Percentiles rank a stretch among this genome's conserved stretches.
These are phyloP conservation scores for Aschersonia sp. DNA, from an alignment of 2,329 filamentous ascomycete species.

Conservation along the genomic window DNA sequence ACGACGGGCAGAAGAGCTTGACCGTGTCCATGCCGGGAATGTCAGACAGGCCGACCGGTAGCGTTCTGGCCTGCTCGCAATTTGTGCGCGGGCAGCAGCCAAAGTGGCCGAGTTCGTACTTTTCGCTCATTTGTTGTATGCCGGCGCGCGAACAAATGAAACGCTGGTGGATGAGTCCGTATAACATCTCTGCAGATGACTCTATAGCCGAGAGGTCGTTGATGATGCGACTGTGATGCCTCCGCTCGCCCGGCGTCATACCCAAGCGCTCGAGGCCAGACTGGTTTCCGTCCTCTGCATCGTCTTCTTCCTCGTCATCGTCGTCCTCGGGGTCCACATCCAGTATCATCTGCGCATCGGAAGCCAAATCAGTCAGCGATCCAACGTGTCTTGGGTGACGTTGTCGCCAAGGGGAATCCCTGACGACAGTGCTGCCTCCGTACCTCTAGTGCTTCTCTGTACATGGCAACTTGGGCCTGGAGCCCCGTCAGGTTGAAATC, in stretches of 20 bases:
- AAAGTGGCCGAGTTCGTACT: conserved; percentile 95
- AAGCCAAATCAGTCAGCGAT: not conserved
- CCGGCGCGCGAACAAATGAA: conserved; percentile 95
- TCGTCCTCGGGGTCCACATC: conserved; percentile 95
- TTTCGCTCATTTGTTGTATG: conserved; percentile 98
- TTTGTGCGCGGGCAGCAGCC: conserved; percentile 89
- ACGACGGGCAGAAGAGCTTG: conserved; percentile 95
- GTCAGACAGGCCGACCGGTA: conserved; percentile 88
- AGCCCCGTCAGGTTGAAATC: conserved; percentile 97
- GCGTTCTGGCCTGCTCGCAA: conserved; percentile 78
- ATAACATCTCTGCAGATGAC: conserved; percentile 93
- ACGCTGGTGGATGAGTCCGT: conserved; percentile 94
- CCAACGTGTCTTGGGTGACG: not conserved
- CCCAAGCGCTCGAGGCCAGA: conserved; percentile 33
- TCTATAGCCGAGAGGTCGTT: conserved; percentile 93
- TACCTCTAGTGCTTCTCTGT: conserved; percentile 92
- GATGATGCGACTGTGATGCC: conserved; percentile 71
- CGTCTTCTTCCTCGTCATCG: conserved; percentile 72
- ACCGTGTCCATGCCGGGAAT: conserved; percentile 94
- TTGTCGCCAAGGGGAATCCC: no score
- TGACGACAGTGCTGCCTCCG: conserved; percentile 1
- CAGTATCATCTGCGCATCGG: conserved; percentile 63
- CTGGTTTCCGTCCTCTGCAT: conserved; percentile 59
- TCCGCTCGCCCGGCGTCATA: conserved; percentile 39
- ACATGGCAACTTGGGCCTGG: conserved; percentile 92